Conservation (phyloP, 345 rosid species). For the Noccaea caerulescens region DNA sequence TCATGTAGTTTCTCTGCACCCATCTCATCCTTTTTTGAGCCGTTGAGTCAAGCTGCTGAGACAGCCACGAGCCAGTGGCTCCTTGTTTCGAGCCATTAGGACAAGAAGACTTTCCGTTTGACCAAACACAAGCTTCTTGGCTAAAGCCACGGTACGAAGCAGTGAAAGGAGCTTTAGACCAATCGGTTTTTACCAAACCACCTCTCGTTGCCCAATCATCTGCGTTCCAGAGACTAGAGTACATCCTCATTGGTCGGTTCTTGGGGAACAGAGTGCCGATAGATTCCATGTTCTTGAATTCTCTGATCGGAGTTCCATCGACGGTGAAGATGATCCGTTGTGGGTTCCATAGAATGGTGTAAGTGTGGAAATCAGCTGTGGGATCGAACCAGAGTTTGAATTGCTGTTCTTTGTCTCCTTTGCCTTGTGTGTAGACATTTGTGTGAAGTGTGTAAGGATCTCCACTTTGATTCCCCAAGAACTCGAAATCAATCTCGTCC, state of each 20-base stretch:
- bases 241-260: constrained; percentile 58
- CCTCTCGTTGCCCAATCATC: constrained; percentile 74
- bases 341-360: constrained; percentile 66
- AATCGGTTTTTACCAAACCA: constrained; percentile 62
- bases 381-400: constrained; percentile 74
- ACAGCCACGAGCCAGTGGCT: constrained; percentile 39
- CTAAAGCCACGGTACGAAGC: constrained; percentile 58
- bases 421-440: constrained; percentile 60
- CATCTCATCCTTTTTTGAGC: constrained; percentile 55
- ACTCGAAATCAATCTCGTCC: constrained; percentile 74
- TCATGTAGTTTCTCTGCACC: constrained; percentile 65
- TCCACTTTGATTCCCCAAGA: constrained; percentile 66
- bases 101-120: constrained; percentile 45
- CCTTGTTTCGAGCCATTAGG: constrained; percentile 28
- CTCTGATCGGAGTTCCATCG: constrained; percentile 63
- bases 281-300: constrained; percentile 64
- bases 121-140: constrained; percentile 57
- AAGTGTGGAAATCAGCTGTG: constrained; percentile 61
- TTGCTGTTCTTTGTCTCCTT: constrained; percentile 69
- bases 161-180: constrained; percentile 67
- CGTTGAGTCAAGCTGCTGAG: constrained; percentile 53
- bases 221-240: constrained; percentile 67
- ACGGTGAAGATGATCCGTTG: constrained; percentile 60
- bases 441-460: constrained; percentile 73
- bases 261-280: constrained; percentile 56